Evolutionary conservation across 2,329 filamentous ascomycete genomes (phyloP).

Genomic region (Cladosporium sp.): DNA sequence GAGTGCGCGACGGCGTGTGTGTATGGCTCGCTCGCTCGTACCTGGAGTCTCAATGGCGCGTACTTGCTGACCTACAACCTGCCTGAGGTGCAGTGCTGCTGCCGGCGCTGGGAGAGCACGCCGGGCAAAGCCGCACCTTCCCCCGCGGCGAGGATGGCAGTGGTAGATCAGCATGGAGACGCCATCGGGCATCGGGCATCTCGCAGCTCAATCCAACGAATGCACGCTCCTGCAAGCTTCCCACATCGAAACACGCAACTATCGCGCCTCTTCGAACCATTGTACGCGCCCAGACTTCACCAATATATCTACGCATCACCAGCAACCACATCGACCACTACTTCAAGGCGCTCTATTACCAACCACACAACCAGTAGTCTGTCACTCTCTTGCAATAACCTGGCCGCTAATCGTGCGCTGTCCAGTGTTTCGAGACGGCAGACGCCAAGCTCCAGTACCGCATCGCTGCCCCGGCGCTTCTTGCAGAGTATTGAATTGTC

Average conservation of each 20-base stretch:
- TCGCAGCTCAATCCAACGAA: too few relatives aligned
- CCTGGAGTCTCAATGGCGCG: conserved; percentile 11
- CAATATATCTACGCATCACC: background rate
- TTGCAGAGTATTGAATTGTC: too few relatives aligned
- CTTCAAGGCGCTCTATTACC: background rate
- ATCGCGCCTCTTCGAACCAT: background rate
- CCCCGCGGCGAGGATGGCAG: background rate
- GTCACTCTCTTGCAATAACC: background rate
- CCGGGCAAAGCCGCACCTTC: background rate
- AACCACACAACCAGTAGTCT: conserved; percentile 8
- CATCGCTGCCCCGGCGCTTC: too few relatives aligned
- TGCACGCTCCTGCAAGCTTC: too few relatives aligned
- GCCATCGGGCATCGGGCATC: background rate
- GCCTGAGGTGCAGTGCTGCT: conserved; percentile 8
- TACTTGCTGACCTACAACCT: conserved; percentile 9
- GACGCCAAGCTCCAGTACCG: too few relatives aligned
- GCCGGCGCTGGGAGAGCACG: background rate
- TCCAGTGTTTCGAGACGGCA: background rate
- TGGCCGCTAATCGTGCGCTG: conserved; percentile 6
- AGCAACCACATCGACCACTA: background rate
- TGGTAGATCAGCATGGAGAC: background rate
- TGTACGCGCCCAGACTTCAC: background rate
- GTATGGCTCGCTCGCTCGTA: conserved; percentile 2
- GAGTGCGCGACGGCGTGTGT: background rate
- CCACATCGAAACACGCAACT: background rate